Base-by-base conservation (phyloP, 2,329 filamentous ascomycete genomes). In the Huntiella decipiens region DNA sequence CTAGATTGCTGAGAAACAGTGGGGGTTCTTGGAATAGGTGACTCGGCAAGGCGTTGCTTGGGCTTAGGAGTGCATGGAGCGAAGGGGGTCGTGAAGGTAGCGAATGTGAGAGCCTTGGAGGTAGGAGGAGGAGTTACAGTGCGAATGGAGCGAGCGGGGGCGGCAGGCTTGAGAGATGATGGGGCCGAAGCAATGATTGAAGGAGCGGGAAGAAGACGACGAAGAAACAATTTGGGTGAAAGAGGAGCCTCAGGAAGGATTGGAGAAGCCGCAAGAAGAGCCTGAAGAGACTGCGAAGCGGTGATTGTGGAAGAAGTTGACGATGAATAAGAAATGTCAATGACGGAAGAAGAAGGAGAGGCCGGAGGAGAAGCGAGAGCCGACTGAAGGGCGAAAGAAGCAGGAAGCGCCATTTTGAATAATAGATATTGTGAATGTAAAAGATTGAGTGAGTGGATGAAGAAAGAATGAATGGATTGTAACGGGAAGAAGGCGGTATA, bases 231-330 rank as follows among this genome's bases (percentile, higher is more conserved):
- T 34, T 36, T 44, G 19, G 39, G 39, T 13, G 39, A 35, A 22
- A 43, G 19, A 15, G 41, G 38, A 10, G 37, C 33, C n/a, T 56
- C 52, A n/a, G 43, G 37, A 17, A 44, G 43, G 22, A 39, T 47
- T 19, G 55, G 53, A 11, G 67, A 61, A 3, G 62, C 53, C 19
- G 66, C 60, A 50, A 77, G 65, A 54, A 77, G 70, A 2, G 68
- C 69, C 55, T 79, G 74, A 0, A 78, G 66, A 4, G 69, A 71
- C 57, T 71, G 73, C 56, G 74, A 78, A 40, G 73, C 71, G 50
- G 63, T 66, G 58, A 74, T 68, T 28, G 22, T 28, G 7, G 22
- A 28, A 10, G 22, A 28, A 3, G 22, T 28, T 28, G 22, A 28
- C 8, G 6, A 28, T 28, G 22, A 28, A 10, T 28, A 28, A 3